Percentiles rank a stretch among this genome's conserved stretches.
Conservation (phyloP, 805 yeast species). For the Saccharomycopsis microspora region DNA sequence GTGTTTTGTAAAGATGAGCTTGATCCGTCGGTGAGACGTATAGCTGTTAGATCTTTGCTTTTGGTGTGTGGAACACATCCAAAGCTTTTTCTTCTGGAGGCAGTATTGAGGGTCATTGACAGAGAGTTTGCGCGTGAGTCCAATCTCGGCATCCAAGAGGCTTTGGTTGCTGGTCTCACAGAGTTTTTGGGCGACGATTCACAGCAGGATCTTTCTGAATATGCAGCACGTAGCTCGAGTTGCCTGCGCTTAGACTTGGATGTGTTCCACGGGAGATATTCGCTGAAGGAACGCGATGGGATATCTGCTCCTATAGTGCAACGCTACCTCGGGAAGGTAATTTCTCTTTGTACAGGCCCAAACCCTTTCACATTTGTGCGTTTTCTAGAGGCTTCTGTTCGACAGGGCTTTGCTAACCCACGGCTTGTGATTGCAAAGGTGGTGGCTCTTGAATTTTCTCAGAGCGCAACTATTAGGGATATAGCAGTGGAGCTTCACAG, state of each 20-base stretch:
- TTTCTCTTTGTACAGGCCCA: conserved; percentile 36
- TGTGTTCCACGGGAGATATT: conserved; percentile 44
- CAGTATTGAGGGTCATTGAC: conserved; percentile 41
- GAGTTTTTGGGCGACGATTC: conserved; percentile 52
- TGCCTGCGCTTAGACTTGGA: conserved; percentile 28
- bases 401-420: conserved; percentile 68
- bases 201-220: conserved; percentile 30
- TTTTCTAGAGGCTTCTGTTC: conserved; percentile 43
- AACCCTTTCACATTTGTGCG: conserved; percentile 33
- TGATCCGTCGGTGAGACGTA: conserved; percentile 28
- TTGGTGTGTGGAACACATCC: conserved; percentile 53
- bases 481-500: conserved; percentile 43
- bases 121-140: conserved; percentile 28
- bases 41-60: conserved; percentile 48
- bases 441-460: conserved; percentile 56
- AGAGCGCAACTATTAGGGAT: conserved; percentile 28
- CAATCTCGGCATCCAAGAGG: conserved; percentile 33
- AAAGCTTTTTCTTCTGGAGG: conserved; percentile 47
- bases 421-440: conserved; percentile 56
- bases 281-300: conserved; percentile 47
- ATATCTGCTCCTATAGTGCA: conserved; percentile 66
- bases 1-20: conserved; percentile 33
- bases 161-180: conserved; percentile 44
- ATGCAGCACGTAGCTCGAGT: conserved; percentile 27
- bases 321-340: conserved; percentile 38